Evolutionary conservation across 108 stramenopile species (phyloP).

Genomic region (Skeletonema costatum): DNA sequence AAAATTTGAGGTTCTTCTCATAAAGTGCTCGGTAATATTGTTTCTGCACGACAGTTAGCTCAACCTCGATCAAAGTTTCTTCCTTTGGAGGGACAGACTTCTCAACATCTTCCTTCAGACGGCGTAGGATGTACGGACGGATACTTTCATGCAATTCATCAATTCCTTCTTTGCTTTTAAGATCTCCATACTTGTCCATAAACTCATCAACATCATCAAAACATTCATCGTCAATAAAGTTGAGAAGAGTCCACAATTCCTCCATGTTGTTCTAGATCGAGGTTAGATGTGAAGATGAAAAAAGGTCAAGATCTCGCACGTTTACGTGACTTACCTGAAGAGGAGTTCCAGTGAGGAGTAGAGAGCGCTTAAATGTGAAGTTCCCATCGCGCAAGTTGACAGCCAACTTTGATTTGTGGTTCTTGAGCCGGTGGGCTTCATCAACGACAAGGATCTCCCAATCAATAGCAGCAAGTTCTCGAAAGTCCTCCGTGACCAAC

Average conservation of each 20-base stretch:
- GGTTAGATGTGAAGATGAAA: background rate
- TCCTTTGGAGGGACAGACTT: slow-evolving; percentile 93
- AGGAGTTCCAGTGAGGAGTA: slow-evolving; percentile 96
- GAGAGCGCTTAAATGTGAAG: slow-evolving; percentile 73
- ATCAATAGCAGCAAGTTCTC: slow-evolving; percentile 73
- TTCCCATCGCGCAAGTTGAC: slow-evolving; percentile 73
- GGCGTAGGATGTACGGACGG: slow-evolving; percentile 91
- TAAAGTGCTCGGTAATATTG: slow-evolving; percentile 96
- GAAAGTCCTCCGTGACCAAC: slow-evolving; percentile 79
- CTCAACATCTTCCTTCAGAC: slow-evolving; percentile 95
- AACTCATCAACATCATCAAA: slow-evolving; percentile 78
- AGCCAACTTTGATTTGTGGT: slow-evolving; percentile 90
- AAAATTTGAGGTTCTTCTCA: slow-evolving; percentile 87
- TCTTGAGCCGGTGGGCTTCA: slow-evolving; percentile 97
- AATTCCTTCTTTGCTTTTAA: slow-evolving; percentile 85
- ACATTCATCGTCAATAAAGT: slow-evolving; percentile 75
- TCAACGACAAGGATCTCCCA: slow-evolving; percentile 96
- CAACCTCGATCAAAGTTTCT: slow-evolving; percentile 96
- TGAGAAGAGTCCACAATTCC: slow-evolving; percentile 92
- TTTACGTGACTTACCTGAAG: slow-evolving; percentile 45
- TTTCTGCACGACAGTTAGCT: slow-evolving; percentile 96
- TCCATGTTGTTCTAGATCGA: slow-evolving; percentile 83
- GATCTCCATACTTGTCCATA: slow-evolving; percentile 81
- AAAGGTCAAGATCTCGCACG: background rate
- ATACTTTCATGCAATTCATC: slow-evolving; percentile 85